phyloP scores from a whole-genome alignment of 75 land plant genomes.

The Pinus tabuliformis region DNA sequence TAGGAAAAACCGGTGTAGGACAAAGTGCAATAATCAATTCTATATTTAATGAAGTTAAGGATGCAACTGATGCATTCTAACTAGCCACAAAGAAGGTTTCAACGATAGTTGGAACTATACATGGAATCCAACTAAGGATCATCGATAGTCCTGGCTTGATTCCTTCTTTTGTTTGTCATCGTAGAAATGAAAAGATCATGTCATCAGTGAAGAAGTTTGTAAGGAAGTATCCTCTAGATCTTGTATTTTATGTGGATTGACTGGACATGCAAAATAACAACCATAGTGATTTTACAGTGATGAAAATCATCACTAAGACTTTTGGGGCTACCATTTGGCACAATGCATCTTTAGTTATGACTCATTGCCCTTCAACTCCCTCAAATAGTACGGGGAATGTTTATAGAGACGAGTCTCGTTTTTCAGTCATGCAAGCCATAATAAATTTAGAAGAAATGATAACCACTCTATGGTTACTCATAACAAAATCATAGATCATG shows the following conservation, averaged over 20 bases:
- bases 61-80: slow-evolving; percentile 65
- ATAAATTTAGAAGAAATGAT: no score
- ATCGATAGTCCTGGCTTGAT: slow-evolving; percentile 87
- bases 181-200: slow-evolving; percentile 64
- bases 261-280: slow-evolving; percentile 64
- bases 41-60: slow-evolving; percentile 58
- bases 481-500: no score
- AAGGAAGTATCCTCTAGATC: slow-evolving; percentile 74
- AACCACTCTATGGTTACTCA: no score
- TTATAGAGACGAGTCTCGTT: no score
- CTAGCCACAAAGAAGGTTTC: slow-evolving; percentile 64
- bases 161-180: slow-evolving; percentile 38
- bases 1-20: slow-evolving; percentile 90
- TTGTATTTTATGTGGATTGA: slow-evolving; percentile 83
- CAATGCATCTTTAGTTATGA: slow-evolving; percentile 79
- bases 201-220: slow-evolving; percentile 56
- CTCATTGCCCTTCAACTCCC: slow-evolving; percentile 69
- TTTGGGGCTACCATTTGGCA: slow-evolving; percentile 91
- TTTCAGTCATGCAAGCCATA: no score
- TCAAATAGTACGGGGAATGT: slow-evolving; percentile 56
- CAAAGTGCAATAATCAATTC: slow-evolving; percentile 99
- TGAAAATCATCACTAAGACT: slow-evolving; percentile 77
- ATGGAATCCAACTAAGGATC: slow-evolving; percentile 68
- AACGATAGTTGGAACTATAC: slow-evolving; percentile 66
- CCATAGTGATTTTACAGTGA: slow-evolving; percentile 66